Base-by-base conservation (phyloP, 495 filamentous ascomycete species). In the Penicillium antarcticum region DNA sequence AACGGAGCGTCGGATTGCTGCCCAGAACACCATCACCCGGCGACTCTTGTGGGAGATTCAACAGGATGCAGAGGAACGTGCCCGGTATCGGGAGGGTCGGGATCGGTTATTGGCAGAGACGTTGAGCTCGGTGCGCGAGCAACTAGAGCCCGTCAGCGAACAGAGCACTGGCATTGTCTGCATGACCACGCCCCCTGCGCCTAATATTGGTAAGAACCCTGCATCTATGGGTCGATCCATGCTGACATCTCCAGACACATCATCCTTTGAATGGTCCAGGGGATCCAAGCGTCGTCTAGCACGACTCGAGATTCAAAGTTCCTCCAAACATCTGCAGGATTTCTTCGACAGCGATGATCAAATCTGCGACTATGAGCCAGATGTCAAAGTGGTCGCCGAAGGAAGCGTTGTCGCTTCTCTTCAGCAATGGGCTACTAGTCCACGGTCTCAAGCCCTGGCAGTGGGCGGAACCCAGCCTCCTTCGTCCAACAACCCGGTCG, bases 31-130 rank as follows among this genome's bases (percentile, higher is more conserved):
- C 7, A 61, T 73, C 24, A 71, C 66, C 4, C 65, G 71, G 12
- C 71, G 68, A 13, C 45, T 75, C 4, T 70, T 75, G 18, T 77
- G 74, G 72, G 71, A 74, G 32, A 72, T 73, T 4, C 68, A 73
- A 41, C 59, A 69, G 23, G 62, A 73, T 50, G 66, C 64, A 10
- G 66, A 65, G 14, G 59, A 70, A 13, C 64, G 70, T 5, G 45
- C 36, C 12, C 55, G 57, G 13, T 60, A 73, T 41, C 51, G 54
- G 17, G 33, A 63, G 13, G 60, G 62, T 5, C 58, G 65, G 19
- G 62, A 63, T 4, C 43, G 50, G 19, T 55, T 72, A 19, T 49
- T 75, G 19, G 42, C 52, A 18, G 44, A 70, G 13, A 60, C 68
- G 55, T 45, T 69, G 24, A 56, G 54, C 10, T 32, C 53, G 16